These are phyloP conservation scores for Shiraia sp. DNA, from an alignment of 2,329 filamentous ascomycete genomes.

Conservation along the genomic window DNA sequence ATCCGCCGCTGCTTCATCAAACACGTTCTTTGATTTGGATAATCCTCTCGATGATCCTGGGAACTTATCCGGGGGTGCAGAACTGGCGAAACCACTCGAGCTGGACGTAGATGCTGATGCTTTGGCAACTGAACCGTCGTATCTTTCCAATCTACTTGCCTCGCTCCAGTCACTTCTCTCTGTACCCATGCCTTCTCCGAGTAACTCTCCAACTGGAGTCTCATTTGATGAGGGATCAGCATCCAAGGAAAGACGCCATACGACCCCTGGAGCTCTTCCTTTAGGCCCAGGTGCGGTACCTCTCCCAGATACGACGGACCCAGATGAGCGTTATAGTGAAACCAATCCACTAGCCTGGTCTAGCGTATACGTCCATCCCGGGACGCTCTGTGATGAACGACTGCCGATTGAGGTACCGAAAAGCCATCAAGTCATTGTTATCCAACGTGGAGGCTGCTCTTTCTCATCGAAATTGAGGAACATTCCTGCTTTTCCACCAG, in stretches of 20 bases:
- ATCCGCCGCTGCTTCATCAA: conserved; percentile 16
- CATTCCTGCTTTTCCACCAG: conserved; percentile 76
- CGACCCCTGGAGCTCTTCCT: conserved; percentile 53
- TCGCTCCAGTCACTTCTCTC: conserved; percentile 43
- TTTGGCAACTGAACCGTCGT: conserved; percentile 31
- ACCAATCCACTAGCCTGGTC: conserved; percentile 66
- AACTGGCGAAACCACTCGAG: conserved; percentile 25
- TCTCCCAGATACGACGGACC: conserved; percentile 61
- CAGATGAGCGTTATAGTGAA: conserved; percentile 37
- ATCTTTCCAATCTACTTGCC: conserved; percentile 40
- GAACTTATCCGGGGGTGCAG: conserved; percentile 26
- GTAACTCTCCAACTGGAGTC: conserved; percentile 10
- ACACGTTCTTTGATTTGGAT: conserved; percentile 23
- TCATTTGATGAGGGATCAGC: conserved; percentile 1
- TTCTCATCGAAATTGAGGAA: conserved; percentile 83
- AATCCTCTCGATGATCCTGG: conserved; percentile 24
- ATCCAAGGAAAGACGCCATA: conserved; percentile 20
- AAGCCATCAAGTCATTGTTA: conserved; percentile 74
- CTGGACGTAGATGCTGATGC: conserved; percentile 30
- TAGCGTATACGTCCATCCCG: conserved; percentile 69
- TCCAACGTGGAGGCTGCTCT: conserved; percentile 80
- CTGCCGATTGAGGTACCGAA: conserved; percentile 57
- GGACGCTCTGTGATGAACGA: conserved; percentile 65
- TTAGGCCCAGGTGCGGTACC: conserved; percentile 69
- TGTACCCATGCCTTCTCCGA: conserved; percentile 20